A percentile compares a stretch with the other conserved stretches of the same genome.
Conservation (phyloP, 1,139 yeast genomes). For the Pichia sp. region DNA sequence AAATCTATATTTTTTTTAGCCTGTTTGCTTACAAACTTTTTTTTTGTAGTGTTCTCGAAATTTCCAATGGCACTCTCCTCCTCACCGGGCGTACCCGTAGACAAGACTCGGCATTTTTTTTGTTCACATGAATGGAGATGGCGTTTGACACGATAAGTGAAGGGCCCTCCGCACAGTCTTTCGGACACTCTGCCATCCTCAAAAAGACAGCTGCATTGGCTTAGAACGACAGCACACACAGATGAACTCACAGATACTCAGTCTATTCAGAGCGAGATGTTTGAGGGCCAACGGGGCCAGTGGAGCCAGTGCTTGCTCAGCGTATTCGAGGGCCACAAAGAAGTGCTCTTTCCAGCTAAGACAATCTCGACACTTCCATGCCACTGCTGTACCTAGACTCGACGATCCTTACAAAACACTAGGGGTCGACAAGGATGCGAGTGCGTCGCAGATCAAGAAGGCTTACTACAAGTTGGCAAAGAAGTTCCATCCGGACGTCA, state of each 20-base stretch:
- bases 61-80: background rate
- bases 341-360: background rate
- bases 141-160: background rate
- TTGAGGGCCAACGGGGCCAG: background rate
- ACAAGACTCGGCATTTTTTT: background rate
- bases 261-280: slow-evolving; percentile 1
- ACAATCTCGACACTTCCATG: slow-evolving; percentile 25
- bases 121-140: background rate
- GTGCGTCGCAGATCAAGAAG: slow-evolving; percentile 82
- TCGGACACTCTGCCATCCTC: no score
- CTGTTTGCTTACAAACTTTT: background rate
- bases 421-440: slow-evolving; percentile 72
- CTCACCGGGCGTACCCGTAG: background rate
- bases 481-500: slow-evolving; percentile 93
- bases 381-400: slow-evolving; percentile 21
- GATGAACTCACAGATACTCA: slow-evolving; percentile 1
- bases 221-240: background rate
- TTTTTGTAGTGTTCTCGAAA: background rate
- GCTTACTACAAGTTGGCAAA: slow-evolving; percentile 93
- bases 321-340: background rate
- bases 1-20: background rate
- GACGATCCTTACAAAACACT: slow-evolving; percentile 78
- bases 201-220: background rate
- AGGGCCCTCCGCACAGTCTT: background rate
- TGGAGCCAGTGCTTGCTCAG: no score